Conservation (phyloP, 495 filamentous ascomycete species). For the Penicillium soppii region DNA sequence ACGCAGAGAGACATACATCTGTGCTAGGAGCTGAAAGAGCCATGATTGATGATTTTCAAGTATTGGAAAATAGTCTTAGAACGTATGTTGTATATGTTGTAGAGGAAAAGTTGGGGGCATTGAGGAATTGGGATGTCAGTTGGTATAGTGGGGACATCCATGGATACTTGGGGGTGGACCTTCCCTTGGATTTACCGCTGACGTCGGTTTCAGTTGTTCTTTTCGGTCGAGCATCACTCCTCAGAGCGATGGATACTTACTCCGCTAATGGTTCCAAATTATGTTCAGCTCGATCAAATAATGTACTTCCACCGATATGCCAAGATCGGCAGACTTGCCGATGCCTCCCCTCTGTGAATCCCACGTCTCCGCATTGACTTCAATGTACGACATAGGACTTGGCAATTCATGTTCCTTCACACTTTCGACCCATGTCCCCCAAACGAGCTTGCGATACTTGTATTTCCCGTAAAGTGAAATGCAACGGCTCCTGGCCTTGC, state of each 20-base stretch:
- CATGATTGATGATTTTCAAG: slow-evolving; percentile 19
- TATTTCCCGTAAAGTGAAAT: slow-evolving; percentile 34
- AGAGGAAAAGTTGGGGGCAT: background rate
- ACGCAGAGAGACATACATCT: slow-evolving; percentile 26
- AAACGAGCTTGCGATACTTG: slow-evolving; percentile 36
- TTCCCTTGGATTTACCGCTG: slow-evolving; percentile 3
- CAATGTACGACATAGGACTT: no score
- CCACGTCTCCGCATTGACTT: slow-evolving; percentile 5
- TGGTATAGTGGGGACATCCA: background rate
- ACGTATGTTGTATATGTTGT: no score
- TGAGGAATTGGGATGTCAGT: background rate
- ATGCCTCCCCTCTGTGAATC: background rate
- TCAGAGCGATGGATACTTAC: no score
- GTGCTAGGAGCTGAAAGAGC: slow-evolving; percentile 38
- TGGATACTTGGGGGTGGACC: slow-evolving; percentile 11
- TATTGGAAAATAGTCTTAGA: background rate
- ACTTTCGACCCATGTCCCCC: slow-evolving; percentile 15
- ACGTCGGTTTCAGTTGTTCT: no score
- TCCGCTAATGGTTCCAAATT: no score
- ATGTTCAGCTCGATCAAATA: no score
- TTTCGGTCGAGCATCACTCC: no score
- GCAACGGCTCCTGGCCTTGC: slow-evolving; percentile 32
- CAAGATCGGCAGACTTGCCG: background rate
- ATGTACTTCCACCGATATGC: background rate
- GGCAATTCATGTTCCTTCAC: background rate